phyloP scores from a whole-genome alignment of 1,284 basidiomycete genomes.

The Cryptococcus jaspeensis region DNA sequence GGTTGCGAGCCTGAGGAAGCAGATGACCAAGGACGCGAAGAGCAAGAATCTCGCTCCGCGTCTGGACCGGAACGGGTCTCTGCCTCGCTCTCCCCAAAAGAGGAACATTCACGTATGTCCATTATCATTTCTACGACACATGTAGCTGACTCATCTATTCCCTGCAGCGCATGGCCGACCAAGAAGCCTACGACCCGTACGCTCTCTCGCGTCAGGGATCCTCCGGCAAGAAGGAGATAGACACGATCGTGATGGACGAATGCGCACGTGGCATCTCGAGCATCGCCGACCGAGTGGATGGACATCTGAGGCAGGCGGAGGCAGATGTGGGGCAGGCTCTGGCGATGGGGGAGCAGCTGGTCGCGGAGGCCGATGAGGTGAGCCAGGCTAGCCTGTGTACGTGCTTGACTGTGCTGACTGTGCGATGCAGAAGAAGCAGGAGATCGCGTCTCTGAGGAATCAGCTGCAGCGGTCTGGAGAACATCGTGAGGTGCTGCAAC shows the following conservation, averaged over 20 bases:
- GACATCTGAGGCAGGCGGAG: conserved; percentile 22
- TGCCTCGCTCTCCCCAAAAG: conserved; percentile 51
- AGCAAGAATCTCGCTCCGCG: conserved; percentile 11
- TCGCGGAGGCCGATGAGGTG: conserved; percentile 20
- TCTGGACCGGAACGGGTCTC: conserved; percentile 20
- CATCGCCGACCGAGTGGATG: conserved; percentile 38
- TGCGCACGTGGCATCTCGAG: conserved; percentile 24
- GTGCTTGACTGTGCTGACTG: background rate
- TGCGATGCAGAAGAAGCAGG: conserved; percentile 55
- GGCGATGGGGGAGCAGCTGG: conserved; percentile 9
- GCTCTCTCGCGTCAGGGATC: conserved; percentile 17
- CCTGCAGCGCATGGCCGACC: conserved; percentile 28
- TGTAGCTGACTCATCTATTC: background rate
- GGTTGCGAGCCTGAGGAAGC: conserved; percentile 24
- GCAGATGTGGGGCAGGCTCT: conserved; percentile 26
- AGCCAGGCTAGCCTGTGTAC: background rate
- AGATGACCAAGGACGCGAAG: conserved; percentile 19
- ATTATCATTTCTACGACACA: background rate
- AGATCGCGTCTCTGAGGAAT: conserved; percentile 61
- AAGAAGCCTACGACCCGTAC: conserved; percentile 14
- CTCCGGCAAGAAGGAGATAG: conserved; percentile 26
- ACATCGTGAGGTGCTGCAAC: conserved; percentile 72
- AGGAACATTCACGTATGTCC: conserved; percentile 49
- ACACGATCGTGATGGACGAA: conserved; percentile 31
- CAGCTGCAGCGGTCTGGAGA: conserved; percentile 68